These are phyloP conservation scores for Aspergillus ochraceus DNA, from an alignment of 2,329 filamentous ascomycete genomes.

Conservation along the genomic window DNA sequence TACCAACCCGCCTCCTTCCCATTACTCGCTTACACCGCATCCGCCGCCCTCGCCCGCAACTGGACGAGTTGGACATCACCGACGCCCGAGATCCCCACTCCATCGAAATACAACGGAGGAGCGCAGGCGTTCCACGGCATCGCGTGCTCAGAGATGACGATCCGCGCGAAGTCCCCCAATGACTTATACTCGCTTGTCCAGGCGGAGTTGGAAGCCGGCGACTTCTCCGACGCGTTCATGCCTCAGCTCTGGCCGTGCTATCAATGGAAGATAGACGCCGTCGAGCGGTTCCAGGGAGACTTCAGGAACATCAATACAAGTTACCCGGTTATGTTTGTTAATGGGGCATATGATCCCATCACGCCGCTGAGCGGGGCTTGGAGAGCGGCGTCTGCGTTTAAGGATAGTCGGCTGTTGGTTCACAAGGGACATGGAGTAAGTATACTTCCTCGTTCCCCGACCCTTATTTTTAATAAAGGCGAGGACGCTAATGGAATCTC, in stretches of 20 bases:
- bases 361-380: conserved; percentile 3
- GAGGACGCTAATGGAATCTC: no score
- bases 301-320: conserved; percentile 6
- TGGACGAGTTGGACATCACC: background rate
- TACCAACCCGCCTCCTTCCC: conserved; percentile 1
- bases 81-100: background rate
- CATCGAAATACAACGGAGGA: background rate
- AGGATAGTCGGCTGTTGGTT: background rate
- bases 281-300: background rate
- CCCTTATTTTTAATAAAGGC: no score
- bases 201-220: background rate
- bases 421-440: conserved; percentile 6
- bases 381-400: background rate
- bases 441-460: background rate
- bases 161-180: background rate
- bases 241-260: conserved; percentile 6
- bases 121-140: conserved; percentile 3
- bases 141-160: background rate
- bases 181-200: conserved; percentile 4
- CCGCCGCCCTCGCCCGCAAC: background rate
- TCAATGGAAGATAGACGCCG: conserved; percentile 4
- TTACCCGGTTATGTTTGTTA: conserved; percentile 3
- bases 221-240: conserved; percentile 1
- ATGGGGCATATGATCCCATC: conserved; percentile 2
- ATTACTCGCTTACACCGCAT: background rate